phyloP scores from a whole-genome alignment of 176 grass and related monocot species.

The Urochloa ruziziensis region DNA sequence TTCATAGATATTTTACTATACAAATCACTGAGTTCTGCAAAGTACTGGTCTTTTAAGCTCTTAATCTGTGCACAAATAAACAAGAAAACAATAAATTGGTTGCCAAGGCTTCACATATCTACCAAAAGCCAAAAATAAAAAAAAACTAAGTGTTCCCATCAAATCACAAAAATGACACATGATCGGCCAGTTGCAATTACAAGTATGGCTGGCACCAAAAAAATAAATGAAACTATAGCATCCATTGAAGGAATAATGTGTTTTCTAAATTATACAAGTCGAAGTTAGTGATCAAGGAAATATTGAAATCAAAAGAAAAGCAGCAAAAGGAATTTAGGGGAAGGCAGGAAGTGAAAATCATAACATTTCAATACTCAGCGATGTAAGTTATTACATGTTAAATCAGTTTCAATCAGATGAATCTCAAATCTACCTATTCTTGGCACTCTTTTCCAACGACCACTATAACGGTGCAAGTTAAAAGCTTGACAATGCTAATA shows the following conservation, averaged over 20 bases:
- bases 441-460: background rate
- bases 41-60: slow-evolving; percentile 72
- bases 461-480: background rate
- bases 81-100: background rate
- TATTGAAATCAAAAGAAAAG: background rate
- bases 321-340: slow-evolving; percentile 14
- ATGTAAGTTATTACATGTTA: background rate
- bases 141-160: background rate
- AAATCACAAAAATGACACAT: background rate
- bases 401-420: background rate
- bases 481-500: background rate
- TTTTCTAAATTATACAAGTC: background rate
- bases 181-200: background rate
- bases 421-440: background rate
- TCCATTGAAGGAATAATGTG: background rate
- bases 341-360: slow-evolving; percentile 9
- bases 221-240: background rate
- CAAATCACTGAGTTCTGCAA: slow-evolving; percentile 57
- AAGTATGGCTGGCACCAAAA: background rate
- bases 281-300: background rate
- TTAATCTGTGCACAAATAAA: slow-evolving; percentile 59
- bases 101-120: background rate
- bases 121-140: background rate
- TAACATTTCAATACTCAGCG: background rate
- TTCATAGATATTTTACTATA: slow-evolving; percentile 64